A percentile compares a stretch with the other conserved stretches of the same genome.
Evolutionary conservation across 345 rosid species (phyloP).

Genomic region (Eucalyptus erythrocorys): DNA sequence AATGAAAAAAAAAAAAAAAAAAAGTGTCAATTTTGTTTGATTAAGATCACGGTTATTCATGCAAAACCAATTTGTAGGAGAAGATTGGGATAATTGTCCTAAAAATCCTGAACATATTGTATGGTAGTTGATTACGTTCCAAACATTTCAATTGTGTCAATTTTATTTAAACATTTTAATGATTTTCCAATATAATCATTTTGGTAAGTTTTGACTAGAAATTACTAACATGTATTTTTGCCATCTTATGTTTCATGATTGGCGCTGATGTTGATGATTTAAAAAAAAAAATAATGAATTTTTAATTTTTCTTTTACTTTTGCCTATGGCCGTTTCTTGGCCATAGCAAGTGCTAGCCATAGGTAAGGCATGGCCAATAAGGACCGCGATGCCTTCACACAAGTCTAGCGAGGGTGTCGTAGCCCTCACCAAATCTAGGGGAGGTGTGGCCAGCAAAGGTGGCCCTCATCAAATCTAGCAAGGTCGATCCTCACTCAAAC

Average conservation of each 20-base stretch:
- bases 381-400: neutral
- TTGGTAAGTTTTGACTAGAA: accelerated
- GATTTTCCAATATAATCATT: neutral
- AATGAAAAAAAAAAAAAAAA: neutral
- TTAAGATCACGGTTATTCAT: neutral
- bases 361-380: neutral
- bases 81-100: neutral
- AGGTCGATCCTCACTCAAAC: neutral
- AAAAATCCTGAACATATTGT: neutral
- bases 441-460: neutral
- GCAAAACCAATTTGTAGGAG: neutral
- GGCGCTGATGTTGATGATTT: accelerated
- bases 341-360: accelerated
- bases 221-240: accelerated
- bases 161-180: neutral
- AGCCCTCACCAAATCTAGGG: neutral
- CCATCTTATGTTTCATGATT: neutral
- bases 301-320: neutral
- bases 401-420: accelerated
- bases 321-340: accelerated
- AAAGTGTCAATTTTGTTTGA: neutral
- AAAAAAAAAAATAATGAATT: neutral
- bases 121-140: neutral
- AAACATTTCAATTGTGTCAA: neutral
- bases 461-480: neutral